Conservation (phyloP, 1,284 basidiomycete genomes). For the Trichosporon coremiiforme region DNA sequence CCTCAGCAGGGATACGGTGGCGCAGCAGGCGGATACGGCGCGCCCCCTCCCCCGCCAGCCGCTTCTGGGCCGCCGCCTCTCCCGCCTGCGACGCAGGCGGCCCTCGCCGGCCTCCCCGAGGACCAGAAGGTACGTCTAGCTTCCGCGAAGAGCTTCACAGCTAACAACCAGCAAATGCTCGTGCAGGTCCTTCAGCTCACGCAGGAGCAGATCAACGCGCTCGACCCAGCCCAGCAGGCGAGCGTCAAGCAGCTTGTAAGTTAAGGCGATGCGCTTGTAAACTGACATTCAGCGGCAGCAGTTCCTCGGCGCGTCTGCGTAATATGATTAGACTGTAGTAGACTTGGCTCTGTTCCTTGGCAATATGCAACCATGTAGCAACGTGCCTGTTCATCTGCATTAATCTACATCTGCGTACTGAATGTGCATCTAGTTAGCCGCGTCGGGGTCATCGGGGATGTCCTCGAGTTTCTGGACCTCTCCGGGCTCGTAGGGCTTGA, state of each 20-base stretch:
- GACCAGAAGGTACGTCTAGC: conserved; percentile 53
- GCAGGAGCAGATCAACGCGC: conserved; percentile 79
- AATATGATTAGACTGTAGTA: conserved; percentile 12
- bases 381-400: not conserved
- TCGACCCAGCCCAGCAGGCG: conserved; percentile 78
- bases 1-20: conserved; percentile 45
- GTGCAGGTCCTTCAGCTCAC: conserved; percentile 84
- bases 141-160: too few species aligned
- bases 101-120: conserved; percentile 49
- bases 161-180: conserved; percentile 67
- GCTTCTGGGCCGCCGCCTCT: too few species aligned
- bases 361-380: conserved; percentile 6
- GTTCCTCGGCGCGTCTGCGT: conserved; percentile 42
- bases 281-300: conserved; percentile 46
- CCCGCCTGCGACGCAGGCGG: conserved; percentile 48
- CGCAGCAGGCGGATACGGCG: conserved; percentile 14
- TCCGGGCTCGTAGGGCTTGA: conserved; percentile 16
- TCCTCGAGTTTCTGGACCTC: conserved; percentile 25
- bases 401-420: too few species aligned
- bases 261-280: conserved; percentile 22
- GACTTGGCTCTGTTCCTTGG: not conserved
- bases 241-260: conserved; percentile 83
- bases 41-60: conserved; percentile 33
- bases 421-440: not conserved
- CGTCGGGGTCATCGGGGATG: conserved; percentile 14